Evolutionary conservation across 495 filamentous ascomycete species (phyloP), one percentile per base, ranked within the genome.

Genomic region (Tuber melanosporum): DNA sequence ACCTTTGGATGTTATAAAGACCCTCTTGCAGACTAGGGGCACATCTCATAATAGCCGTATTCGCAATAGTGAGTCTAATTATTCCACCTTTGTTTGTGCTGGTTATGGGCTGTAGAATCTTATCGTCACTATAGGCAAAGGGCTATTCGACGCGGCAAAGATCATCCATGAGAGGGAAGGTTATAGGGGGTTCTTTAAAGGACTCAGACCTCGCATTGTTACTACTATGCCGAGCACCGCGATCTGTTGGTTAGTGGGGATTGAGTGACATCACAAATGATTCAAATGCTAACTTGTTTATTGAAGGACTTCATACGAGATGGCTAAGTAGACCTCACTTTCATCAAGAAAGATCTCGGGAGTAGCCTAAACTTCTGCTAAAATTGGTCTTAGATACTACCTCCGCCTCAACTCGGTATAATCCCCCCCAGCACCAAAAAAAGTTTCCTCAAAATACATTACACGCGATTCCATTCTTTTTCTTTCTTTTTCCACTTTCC

Each of bases 221-320:
- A 97, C 95, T 3, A 96, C 95, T 15, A 98, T 98, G 93, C 95
- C 95, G 39, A 97, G 94, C 85, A 98, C 95, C 47, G 95, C 95
- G 7, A 99, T 99, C 82, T 99, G 95, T 87, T 99, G 95, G 95
- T 94, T 88, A 76, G 93, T 88, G 41, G 22, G 36, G 70, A 45
- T 74, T 73, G n/a, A 26, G 43, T 39, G 10, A 12, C 22, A 49
- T 36, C 12, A 14, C 12, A 41, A n/a, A 72, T 57, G 43, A 45
- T 45, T 45, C 41, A 42, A 42, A 71, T 78, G 74, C 84, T 85
- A 66, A 85, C n/a, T 26, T 78, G 36, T 69, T 57, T 2, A 26
- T 36, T 39, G 46, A 71, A 91, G 90, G 91, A 90, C 90, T 70
- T 91, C 91, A 17, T 93, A 93, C 79, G 91, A 93, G 85, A 89